Evolutionary conservation across 1,139 yeast species (phyloP).

Genomic region (Candida sanyaensis): DNA sequence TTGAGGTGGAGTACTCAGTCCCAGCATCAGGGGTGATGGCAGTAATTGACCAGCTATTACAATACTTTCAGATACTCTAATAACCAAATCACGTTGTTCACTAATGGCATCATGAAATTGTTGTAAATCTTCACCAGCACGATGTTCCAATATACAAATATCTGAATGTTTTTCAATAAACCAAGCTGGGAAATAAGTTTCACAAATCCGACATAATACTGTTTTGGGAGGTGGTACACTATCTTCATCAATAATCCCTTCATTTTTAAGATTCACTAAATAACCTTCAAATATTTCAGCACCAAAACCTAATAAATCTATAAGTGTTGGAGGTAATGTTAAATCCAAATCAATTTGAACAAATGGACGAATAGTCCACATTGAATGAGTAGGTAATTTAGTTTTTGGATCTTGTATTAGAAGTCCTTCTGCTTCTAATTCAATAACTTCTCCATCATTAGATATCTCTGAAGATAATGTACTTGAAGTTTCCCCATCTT

Average conservation of each 20-base stretch:
- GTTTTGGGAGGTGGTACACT: slow-evolving; percentile 75
- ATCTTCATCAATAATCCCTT: slow-evolving; percentile 61
- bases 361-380: slow-evolving; percentile 91
- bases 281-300: slow-evolving; percentile 81
- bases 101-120: slow-evolving; percentile 71
- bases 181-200: slow-evolving; percentile 91
- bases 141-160: slow-evolving; percentile 82
- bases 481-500: slow-evolving; percentile 17
- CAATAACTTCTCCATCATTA: slow-evolving; percentile 62
- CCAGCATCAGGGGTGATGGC: slow-evolving; percentile 7
- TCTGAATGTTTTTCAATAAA: slow-evolving; percentile 93
- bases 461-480: slow-evolving; percentile 38
- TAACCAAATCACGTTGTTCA: slow-evolving; percentile 67
- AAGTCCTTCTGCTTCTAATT: slow-evolving; percentile 95
- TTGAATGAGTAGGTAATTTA: slow-evolving; percentile 73
- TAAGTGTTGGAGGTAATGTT: slow-evolving; percentile 66
- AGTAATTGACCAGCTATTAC: slow-evolving; percentile 15
- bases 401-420: slow-evolving; percentile 67
- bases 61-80: slow-evolving; percentile 44
- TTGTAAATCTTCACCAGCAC: slow-evolving; percentile 79
- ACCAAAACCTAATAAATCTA: slow-evolving; percentile 83
- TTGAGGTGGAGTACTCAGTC: slow-evolving; percentile 4
- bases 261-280: slow-evolving; percentile 60
- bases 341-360: slow-evolving; percentile 61
- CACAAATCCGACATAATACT: slow-evolving; percentile 90